Base-by-base conservation (phyloP, 2,329 filamentous ascomycete genomes). In the Colletotrichum tanaceti region DNA sequence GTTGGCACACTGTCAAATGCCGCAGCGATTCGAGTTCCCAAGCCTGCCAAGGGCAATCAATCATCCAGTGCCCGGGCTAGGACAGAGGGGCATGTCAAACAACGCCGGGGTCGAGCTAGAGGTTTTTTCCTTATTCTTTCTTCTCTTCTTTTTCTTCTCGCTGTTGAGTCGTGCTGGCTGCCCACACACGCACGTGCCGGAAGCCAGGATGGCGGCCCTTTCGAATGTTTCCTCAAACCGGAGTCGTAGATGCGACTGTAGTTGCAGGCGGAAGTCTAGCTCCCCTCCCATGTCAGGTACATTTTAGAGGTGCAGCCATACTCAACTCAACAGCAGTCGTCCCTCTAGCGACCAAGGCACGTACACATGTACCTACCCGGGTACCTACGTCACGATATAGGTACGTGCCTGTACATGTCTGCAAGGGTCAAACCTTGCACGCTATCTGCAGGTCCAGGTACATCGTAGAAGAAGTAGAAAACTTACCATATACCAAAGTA, bases 41-140 rank as follows among this genome's bases (percentile, higher is more conserved):
- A 52, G 50, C 28, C 50, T 44, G 63, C 66, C 66, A 69, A 61
- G 66, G 66, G 62, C 66, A 65, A 61, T 65, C 66, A 65, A 61
- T 65, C 57, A 35, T 22, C 24, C 16, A 50, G 22, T 35, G 24
- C n/a, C 38, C 60, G 18, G 46, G 18, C 53, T 9, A 44, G n/a
- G 5, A n/a, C 24, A 54, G 14, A 52, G 13, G 49, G 60, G 14
- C 24, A 28, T n/a, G 49, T 24, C 20, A 58, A 60, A 49, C 38
- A 65, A 55, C 20, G 39, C 58, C 24, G 24, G 11, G 58, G 57
- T 52, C 52, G 57, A 66, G 35, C 61, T 57, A 43, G 62, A 11
- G n/a, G 46, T 52, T n/a, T 61, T 39, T 52, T 35, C 24, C 38
- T n/a, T 35, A 7, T 10, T 35, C 9, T 35, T 35, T 35, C 7